Evolutionary conservation across 805 yeast species (phyloP), one percentile per base, ranked within the genome.

Genomic region (Suhomyces sp.): DNA sequence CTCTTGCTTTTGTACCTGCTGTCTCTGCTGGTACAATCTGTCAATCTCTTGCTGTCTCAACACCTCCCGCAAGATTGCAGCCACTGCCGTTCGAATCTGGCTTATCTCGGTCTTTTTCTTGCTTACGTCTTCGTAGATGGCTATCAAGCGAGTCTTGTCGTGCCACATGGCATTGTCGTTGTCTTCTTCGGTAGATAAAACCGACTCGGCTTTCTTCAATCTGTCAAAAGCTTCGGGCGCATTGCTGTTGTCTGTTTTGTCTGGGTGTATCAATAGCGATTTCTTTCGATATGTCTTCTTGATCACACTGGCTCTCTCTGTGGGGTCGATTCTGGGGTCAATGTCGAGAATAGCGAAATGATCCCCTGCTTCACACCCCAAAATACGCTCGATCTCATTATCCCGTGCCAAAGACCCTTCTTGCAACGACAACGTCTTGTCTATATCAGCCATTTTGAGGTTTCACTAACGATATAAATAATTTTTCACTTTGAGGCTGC

Each of bases 251-350:
- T 66, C 61, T 1, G 81, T 75, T 60, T 83, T 84, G 61, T 86
- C 92, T 0, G 92, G 92, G 62, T 86, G 92, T 15, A 86, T 80
- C 52, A 83, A 65, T 35, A 86, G 66, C 2, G 90, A 83, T 61
- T 81, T 84, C 64, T 76, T 77, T 22, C 89, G 68, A 61, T 76
- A 86, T 39, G 68, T 57, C 53, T 72, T 78, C 55, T 75, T 77
- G 50, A 84, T 75, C 46, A 69, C 76, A 7, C 60, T 53, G 3
- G 62, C 55, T 63, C 6, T 79, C 77, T 9, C 80, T 76, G 57
- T 67, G 69, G 33, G 75, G 17, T 47, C 41, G 6, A n/a, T 50
- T 22, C 61, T 53, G 1, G 77, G 76, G 45, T 62, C 58, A 39
- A 74, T 57, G 31, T 80, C 83, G 22, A 85, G 64, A 2, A 85